Evolutionary conservation across 495 filamentous ascomycete species (phyloP), one percentile per base, ranked within the genome.

Genomic region (Aspergillus indologenus): DNA sequence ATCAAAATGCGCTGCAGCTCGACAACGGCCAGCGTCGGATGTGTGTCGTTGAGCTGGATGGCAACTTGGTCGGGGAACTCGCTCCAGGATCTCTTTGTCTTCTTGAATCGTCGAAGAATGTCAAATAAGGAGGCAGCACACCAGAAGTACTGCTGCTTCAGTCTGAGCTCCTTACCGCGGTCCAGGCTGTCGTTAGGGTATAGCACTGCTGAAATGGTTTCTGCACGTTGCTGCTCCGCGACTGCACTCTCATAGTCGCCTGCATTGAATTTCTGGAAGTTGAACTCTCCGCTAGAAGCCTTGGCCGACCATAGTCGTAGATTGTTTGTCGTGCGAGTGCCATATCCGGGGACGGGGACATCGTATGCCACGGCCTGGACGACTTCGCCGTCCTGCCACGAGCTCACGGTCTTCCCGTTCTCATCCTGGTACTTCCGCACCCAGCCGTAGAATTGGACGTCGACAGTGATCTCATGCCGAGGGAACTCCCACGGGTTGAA

Each of bases 131-230:
- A 98, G 7, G 94, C 94, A 52, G 94, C 92, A 74, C 96, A 96
- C 94, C 94, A 98, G 79, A 98, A 98, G 81, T 98, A 98, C 72
- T 98, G 94, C 70, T 98, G 94, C 82, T 98, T 98, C 68, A 98
- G 78, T 54, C 94, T 89, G 56, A 98, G 87, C 75, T 98, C 94
- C 74, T 98, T 98, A 53, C 94, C 94, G 60, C 90, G 87, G 56
- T 96, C 93, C 26, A 98, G 82, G 70, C 96, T 98, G 70, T 98
- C 94, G 68, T 98, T 98, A 6, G 94, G 94, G 65, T 98, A 98
- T 20, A 98, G 78, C 31, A 98, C 94, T 12, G 95, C 95, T 42
- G 92, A 96, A 72, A 98, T 98, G 45, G 95, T 97, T 78, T 98
- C 94, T 2, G 94, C 94, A 18, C 86, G 85, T 73, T 98, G 94